Percentiles rank a stretch among this genome's conserved stretches.
Conservation (phyloP, 768 basidiomycete species). For the Tulasnella sp. region DNA sequence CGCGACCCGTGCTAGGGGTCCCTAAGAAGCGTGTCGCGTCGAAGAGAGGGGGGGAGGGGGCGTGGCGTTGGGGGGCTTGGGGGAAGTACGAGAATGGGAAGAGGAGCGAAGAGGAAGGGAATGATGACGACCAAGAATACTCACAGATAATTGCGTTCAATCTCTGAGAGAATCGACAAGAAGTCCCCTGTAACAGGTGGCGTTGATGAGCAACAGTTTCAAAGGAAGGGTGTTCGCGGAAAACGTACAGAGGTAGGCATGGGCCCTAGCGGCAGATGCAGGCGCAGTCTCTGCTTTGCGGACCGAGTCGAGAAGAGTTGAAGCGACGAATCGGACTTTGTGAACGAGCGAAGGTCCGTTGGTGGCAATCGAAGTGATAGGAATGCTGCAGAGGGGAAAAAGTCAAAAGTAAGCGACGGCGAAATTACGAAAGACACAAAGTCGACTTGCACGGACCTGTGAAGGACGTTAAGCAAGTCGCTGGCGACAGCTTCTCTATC, state of each 20-base stretch:
- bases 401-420: not conserved
- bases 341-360: constrained; percentile 60
- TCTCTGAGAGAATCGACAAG: constrained; percentile 81
- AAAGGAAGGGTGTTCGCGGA: not conserved
- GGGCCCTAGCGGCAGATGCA: constrained; percentile 73
- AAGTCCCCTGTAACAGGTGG: constrained; percentile 64
- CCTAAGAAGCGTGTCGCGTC: not conserved
- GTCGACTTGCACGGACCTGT: constrained; percentile 43
- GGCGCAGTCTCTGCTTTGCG: constrained; percentile 72
- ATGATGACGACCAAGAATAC: constrained; percentile 4
- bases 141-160: constrained; percentile 74
- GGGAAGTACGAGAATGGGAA: not conserved
- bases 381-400: constrained; percentile 49
- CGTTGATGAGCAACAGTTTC: constrained; percentile 20
- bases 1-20: constrained; percentile 6
- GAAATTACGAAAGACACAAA: not conserved
- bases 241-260: constrained; percentile 72
- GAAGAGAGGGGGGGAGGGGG: not conserved
- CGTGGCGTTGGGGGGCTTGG: not conserved
- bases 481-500: constrained; percentile 79
- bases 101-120: not conserved
- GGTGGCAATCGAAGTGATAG: constrained; percentile 86
- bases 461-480: constrained; percentile 77
- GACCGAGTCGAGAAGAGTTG: constrained; percentile 77
- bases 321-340: constrained; percentile 90